Evolutionary conservation across 139 green algal genomes (phyloP).

Genomic region (Zygnema circumcarinatum): DNA sequence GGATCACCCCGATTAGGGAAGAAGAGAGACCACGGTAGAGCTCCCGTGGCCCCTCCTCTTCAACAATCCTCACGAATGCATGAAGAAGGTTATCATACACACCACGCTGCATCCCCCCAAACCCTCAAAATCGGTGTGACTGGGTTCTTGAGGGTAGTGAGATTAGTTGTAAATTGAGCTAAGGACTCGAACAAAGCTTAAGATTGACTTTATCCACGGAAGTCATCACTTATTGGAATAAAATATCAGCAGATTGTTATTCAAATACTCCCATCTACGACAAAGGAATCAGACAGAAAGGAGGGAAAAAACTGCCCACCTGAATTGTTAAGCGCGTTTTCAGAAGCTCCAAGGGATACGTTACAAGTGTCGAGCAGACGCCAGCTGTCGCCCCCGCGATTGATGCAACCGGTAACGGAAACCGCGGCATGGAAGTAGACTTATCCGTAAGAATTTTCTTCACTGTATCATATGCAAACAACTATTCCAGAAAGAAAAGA

Average conservation of each 20-base stretch:
- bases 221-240: no score
- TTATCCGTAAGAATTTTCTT: conserved; percentile 37
- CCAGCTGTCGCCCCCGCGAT: conserved; percentile 46
- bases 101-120: conserved; percentile 27
- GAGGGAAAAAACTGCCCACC: conserved; percentile 14
- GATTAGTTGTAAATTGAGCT: no score
- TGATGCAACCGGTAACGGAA: conserved; percentile 41
- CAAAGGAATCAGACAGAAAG: no score
- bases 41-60: conserved; percentile 41
- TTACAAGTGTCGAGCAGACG: conserved; percentile 38
- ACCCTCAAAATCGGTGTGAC: no score
- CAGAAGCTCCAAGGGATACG: conserved; percentile 57
- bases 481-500: conserved; percentile 7
- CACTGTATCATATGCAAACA: conserved; percentile 55
- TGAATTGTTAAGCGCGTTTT: conserved; percentile 51
- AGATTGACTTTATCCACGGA: no score
- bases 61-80: conserved; percentile 35
- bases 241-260: no score
- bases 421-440: not conserved
- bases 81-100: conserved; percentile 28
- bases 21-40: conserved; percentile 49
- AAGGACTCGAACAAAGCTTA: no score
- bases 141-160: no score
- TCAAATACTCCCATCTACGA: no score
- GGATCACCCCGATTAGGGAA: conserved; percentile 55